These are phyloP conservation scores for Novakomyces olei DNA, from an alignment of 805 yeast genomes.

Conservation along the genomic window DNA sequence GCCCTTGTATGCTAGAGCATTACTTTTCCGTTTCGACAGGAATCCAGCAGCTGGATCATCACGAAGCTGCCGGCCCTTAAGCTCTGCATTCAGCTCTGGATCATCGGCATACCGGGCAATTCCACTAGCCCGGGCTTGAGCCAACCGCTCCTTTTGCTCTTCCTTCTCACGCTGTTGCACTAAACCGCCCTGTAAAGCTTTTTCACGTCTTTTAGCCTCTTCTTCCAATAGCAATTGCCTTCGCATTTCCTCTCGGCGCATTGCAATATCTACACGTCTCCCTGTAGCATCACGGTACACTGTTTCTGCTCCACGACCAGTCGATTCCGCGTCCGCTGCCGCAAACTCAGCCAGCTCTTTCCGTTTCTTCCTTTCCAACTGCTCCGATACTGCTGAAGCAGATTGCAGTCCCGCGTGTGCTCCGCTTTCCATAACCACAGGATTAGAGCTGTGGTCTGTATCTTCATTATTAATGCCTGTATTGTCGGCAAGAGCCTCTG, in stretches of 20 bases:
- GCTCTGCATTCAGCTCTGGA: conserved; percentile 17
- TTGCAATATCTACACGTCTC: conserved; percentile 23
- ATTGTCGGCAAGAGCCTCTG: too few relatives aligned
- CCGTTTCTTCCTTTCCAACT: conserved; percentile 21
- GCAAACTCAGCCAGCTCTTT: conserved; percentile 8
- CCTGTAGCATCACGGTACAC: conserved; percentile 45
- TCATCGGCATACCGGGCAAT: conserved; percentile 20
- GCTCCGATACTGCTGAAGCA: neutral
- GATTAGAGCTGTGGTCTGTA: too few relatives aligned
- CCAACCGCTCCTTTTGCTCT: conserved; percentile 16
- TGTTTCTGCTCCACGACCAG: conserved; percentile 15
- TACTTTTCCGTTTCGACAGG: conserved; percentile 13
- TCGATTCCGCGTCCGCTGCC: conserved; percentile 5
- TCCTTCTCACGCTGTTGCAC: conserved; percentile 20
- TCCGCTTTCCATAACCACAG: too few relatives aligned
- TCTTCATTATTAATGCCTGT: too few relatives aligned
- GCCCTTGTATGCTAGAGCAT: conserved; percentile 23
- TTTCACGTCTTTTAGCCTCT: conserved; percentile 12
- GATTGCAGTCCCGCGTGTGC: too few relatives aligned
- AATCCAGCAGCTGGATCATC: conserved; percentile 48
- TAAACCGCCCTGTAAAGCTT: conserved; percentile 19
- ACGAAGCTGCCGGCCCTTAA: conserved; percentile 17
- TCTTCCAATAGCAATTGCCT: conserved; percentile 12
- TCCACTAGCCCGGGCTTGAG: conserved; percentile 12
- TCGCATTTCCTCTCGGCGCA: conserved; percentile 13